Percentiles rank a stretch among this genome's conserved stretches.
Conservation (phyloP, 2,329 filamentous ascomycete species). For the Boeremia lycopersici region DNA sequence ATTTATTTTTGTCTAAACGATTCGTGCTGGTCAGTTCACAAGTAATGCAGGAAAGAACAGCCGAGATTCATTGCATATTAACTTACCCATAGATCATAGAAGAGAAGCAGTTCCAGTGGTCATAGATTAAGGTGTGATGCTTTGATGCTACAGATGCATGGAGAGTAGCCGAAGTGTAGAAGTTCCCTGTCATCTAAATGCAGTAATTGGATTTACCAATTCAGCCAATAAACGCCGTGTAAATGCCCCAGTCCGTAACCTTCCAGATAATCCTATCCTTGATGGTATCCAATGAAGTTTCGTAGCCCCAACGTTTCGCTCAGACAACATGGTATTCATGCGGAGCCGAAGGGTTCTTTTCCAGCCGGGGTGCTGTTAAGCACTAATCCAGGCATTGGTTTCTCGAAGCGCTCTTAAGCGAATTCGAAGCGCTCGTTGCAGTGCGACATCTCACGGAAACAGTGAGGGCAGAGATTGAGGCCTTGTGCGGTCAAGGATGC, state of each 20-base stretch:
- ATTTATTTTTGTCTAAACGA: too few relatives aligned
- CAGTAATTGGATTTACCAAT: not conserved
- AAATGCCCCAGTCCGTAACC: conserved; percentile 3
- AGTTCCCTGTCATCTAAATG: not conserved
- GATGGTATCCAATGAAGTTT: conserved; percentile 4
- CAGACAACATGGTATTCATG: not conserved
- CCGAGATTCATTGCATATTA: too few relatives aligned
- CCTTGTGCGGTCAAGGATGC: conserved; percentile 30
- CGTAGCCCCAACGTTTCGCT: conserved; percentile 7
- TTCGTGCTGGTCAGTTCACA: too few relatives aligned
- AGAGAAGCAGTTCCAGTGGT: not conserved
- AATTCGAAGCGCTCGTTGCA: conserved; percentile 36
- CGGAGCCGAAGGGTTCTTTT: conserved; percentile 1
- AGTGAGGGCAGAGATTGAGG: conserved; percentile 35
- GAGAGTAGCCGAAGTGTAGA: not conserved
- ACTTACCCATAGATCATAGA: too few relatives aligned
- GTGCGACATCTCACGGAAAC: conserved; percentile 35
- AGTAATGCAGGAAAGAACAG: too few relatives aligned
- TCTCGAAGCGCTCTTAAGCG: conserved; percentile 12
- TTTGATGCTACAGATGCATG: not conserved
- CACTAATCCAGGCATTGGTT: not conserved
- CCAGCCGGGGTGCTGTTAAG: not conserved
- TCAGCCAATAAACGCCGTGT: conserved; percentile 4
- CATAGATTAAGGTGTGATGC: conserved; percentile 6
- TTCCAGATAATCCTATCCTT: not conserved